Evolutionary conservation across 805 yeast species (phyloP).

Genomic region (Wickerhamomyces silvicola): DNA sequence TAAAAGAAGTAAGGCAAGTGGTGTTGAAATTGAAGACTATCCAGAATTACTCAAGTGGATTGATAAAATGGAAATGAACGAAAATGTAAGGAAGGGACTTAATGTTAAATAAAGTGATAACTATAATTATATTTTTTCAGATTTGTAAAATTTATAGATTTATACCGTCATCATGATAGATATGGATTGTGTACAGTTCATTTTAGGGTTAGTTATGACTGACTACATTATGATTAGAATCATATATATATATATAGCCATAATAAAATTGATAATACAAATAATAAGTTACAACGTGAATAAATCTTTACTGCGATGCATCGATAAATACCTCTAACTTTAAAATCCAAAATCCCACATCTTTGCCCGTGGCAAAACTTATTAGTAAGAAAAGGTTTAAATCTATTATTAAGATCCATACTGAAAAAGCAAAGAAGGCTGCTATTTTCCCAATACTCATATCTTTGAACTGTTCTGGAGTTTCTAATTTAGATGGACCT

Average conservation of each 20-base stretch:
- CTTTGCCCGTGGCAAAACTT: slow-evolving; percentile 41
- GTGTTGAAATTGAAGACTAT: slow-evolving; percentile 1
- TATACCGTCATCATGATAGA: too few species aligned
- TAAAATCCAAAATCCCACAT: slow-evolving; percentile 25
- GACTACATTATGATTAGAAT: too few species aligned
- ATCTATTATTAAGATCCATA: slow-evolving; percentile 65
- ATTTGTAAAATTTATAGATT: not conserved
- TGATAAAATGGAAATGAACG: slow-evolving; percentile 6
- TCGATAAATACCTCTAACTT: too few species aligned
- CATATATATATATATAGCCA: too few species aligned
- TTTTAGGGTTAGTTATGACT: too few species aligned
- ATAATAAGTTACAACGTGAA: too few species aligned
- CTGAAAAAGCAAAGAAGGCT: slow-evolving; percentile 42
- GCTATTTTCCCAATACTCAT: slow-evolving; percentile 41
- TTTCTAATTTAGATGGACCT: slow-evolving; percentile 1
- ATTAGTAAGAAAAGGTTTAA: slow-evolving; percentile 61
- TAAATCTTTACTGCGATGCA: too few species aligned
- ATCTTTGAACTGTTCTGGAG: slow-evolving; percentile 24
- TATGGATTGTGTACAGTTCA: too few species aligned
- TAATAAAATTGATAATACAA: too few species aligned
- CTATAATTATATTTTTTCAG: too few species aligned
- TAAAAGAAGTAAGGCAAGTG: not conserved
- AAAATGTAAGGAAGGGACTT: slow-evolving; percentile 4
- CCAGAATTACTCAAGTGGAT: slow-evolving; percentile 3
- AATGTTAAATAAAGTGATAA: too few species aligned